Percentiles rank a stretch among this genome's conserved stretches.
Conservation (phyloP, 192 early-diverging fungal genomes). For the Backusella psychrophila region DNA sequence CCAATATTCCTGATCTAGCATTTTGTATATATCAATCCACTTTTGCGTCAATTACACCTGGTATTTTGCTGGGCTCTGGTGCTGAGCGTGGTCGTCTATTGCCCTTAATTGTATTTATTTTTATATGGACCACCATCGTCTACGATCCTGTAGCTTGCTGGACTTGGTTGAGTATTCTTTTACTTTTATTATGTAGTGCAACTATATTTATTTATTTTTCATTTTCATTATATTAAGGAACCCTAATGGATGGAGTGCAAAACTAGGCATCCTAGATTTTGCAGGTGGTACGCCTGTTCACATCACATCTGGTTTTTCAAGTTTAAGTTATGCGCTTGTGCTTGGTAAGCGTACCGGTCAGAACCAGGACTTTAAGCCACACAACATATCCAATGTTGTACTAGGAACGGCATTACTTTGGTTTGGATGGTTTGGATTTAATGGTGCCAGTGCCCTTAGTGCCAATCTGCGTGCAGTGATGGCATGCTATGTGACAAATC, state of each 20-base stretch:
- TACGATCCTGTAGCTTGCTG: slow-evolving; percentile 94
- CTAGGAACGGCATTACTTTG: slow-evolving; percentile 40
- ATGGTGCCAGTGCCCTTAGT: slow-evolving; percentile 80
- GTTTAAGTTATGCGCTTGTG: slow-evolving; percentile 81
- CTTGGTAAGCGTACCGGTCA: slow-evolving; percentile 76
- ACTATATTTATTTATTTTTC: no score
- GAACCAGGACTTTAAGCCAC: slow-evolving; percentile 63
- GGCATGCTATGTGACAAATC: slow-evolving; percentile 82
- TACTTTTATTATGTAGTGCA: no score
- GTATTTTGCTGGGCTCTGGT: slow-evolving; percentile 87
- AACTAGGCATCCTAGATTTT: slow-evolving; percentile 78
- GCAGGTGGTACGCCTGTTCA: slow-evolving; percentile 98
- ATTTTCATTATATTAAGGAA: slow-evolving; percentile 33
- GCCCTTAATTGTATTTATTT: slow-evolving; percentile 86
- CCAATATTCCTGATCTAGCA: slow-evolving; percentile 69
- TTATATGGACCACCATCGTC: slow-evolving; percentile 90
- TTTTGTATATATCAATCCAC: slow-evolving; percentile 86
- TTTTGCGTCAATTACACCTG: slow-evolving; percentile 90
- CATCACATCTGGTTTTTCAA: slow-evolving; percentile 87
- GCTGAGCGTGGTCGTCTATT: slow-evolving; percentile 86
- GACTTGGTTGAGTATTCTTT: slow-evolving; percentile 55
- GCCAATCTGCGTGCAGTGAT: slow-evolving; percentile 84
- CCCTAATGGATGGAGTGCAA: slow-evolving; percentile 79
- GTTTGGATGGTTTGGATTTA: slow-evolving; percentile 68
- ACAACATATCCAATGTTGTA: slow-evolving; percentile 91